Percentiles rank a stretch among this genome's conserved stretches.
phyloP scores from a whole-genome alignment of 2,329 filamentous ascomycete genomes.

The Alternaria sp. region DNA sequence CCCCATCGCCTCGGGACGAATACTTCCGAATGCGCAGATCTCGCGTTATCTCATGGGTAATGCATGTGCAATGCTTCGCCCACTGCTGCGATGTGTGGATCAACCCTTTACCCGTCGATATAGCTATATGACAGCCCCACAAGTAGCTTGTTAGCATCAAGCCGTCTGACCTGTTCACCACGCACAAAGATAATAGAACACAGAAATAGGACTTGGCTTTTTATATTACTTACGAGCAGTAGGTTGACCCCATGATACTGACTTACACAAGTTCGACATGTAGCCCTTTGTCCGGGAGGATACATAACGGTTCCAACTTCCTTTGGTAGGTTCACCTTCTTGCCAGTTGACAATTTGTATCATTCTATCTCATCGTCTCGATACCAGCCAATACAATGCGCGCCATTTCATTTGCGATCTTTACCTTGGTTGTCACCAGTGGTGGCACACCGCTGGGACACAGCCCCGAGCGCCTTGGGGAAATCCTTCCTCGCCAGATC shows the following conservation, averaged over 20 bases:
- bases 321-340: neutral
- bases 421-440: slow-evolving; percentile 5
- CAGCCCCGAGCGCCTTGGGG: slow-evolving; percentile 6
- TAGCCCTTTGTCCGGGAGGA: neutral
- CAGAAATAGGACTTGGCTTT: neutral
- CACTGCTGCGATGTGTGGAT: neutral
- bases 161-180: neutral
- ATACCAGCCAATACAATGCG: slow-evolving; percentile 10
- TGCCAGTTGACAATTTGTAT: neutral
- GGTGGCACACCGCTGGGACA: slow-evolving; percentile 13
- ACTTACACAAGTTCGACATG: neutral
- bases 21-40: neutral
- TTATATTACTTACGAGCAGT: neutral
- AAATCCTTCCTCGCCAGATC: slow-evolving; percentile 23
- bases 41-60: neutral
- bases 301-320: neutral
- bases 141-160: neutral
- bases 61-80: too few relatives aligned
- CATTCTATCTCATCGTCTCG: neutral
- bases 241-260: neutral
- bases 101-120: neutral
- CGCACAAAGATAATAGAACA: rapidly evolving
- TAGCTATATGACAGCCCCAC: neutral
- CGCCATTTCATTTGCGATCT: slow-evolving; percentile 6
- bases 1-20: neutral